A percentile compares a stretch with the other conserved stretches of the same genome.
Evolutionary conservation across 345 rosid genomes (phyloP).

Genomic region (Rhodamnia argentea): DNA sequence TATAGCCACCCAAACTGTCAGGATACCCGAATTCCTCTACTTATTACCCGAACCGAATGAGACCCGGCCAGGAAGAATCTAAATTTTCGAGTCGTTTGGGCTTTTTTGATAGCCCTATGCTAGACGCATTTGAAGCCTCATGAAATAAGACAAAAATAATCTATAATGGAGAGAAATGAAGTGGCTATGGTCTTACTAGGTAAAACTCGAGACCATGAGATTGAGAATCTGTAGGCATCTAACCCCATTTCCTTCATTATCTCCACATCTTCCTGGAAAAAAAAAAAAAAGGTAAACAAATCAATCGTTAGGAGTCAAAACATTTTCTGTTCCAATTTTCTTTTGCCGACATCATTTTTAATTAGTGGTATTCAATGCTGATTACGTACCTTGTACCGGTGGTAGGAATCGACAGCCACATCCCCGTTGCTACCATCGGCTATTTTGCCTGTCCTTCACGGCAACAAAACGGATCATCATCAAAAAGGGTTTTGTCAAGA

Average conservation of each 20-base stretch:
- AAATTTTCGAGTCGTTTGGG: no score
- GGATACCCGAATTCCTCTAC: no score
- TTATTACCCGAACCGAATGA: no score
- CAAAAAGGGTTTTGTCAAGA: no score
- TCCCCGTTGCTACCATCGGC: constrained; percentile 37
- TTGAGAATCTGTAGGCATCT: constrained; percentile 31
- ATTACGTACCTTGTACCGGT: constrained; percentile 34
- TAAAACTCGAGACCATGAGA: constrained; percentile 29
- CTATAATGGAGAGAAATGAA: no score
- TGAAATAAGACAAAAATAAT: no score
- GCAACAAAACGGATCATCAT: background rate
- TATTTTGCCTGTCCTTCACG: constrained; percentile 20
- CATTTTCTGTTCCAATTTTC: background rate
- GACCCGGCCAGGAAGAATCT: no score
- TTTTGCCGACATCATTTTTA: background rate
- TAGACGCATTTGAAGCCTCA: no score
- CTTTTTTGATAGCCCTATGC: no score
- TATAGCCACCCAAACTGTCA: no score
- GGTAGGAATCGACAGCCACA: constrained; percentile 35
- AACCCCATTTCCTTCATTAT: constrained; percentile 25
- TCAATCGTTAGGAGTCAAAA: background rate
- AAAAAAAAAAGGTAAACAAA: no score
- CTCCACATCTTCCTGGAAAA: constrained; percentile 17
- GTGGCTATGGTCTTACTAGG: constrained; percentile 13
- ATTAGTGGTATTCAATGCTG: background rate